Evolutionary conservation across 208 protist species (phyloP).

Genomic region (Wallacemonas sp.): DNA sequence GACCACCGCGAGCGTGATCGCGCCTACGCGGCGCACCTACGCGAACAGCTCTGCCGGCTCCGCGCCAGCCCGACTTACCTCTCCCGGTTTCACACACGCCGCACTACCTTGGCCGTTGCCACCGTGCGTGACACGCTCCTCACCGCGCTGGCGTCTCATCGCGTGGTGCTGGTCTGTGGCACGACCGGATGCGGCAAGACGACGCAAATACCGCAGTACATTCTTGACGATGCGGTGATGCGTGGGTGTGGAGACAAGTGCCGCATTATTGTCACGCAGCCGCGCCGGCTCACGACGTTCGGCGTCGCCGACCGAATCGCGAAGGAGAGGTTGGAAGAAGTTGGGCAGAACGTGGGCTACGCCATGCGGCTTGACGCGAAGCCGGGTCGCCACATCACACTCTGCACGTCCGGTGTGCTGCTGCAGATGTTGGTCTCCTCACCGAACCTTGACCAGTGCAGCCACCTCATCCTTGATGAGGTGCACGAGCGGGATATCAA

Average conservation of each 20-base stretch:
- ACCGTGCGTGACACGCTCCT: constrained; percentile 53
- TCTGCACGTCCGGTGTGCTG: constrained; percentile 98
- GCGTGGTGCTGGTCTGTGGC: constrained; percentile 87
- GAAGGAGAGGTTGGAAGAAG: constrained; percentile 89
- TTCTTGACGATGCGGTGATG: constrained; percentile 83
- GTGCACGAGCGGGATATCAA: constrained; percentile 99
- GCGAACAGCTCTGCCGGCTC: constrained; percentile 28
- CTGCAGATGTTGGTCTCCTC: constrained; percentile 95
- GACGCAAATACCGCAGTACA: constrained; percentile 92
- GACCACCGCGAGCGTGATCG: no score
- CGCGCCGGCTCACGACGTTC: constrained; percentile 97
- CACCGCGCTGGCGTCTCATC: constrained; percentile 44
- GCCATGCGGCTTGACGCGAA: constrained; percentile 96
- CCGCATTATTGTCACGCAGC: constrained; percentile 96
- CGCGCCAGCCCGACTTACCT: constrained; percentile 57
- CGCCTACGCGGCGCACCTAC: constrained; percentile 37
- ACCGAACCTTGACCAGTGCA: constrained; percentile 85
- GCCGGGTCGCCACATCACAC: constrained; percentile 90
- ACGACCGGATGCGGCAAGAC: constrained; percentile 92
- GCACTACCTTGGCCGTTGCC: constrained; percentile 68
- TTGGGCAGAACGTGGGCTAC: constrained; percentile 97
- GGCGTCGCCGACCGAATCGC: constrained; percentile 97
- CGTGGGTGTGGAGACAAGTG: constrained; percentile 41
- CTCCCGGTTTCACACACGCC: constrained; percentile 46
- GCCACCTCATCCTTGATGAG: constrained; percentile 99